A percentile compares a stretch with the other conserved stretches of the same genome.
phyloP scores from a whole-genome alignment of 192 early-diverging fungal species.

The Backusella macrospora region DNA sequence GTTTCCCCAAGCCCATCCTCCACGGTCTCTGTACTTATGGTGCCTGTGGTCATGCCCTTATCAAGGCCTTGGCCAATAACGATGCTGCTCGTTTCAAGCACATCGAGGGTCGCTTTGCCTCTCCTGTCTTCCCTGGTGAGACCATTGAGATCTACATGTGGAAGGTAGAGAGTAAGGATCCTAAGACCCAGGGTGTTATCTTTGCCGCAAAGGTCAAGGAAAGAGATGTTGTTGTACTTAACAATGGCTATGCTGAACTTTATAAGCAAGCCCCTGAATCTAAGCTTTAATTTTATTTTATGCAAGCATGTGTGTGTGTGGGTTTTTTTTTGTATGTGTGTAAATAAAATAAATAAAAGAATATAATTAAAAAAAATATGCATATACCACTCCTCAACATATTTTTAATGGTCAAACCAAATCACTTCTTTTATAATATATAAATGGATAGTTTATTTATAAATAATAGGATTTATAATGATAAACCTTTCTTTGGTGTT shows the following conservation, averaged over 20 bases:
- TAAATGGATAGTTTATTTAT: too few relatives aligned
- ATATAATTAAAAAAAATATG: too few relatives aligned
- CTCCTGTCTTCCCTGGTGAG: conserved; percentile 75
- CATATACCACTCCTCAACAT: too few relatives aligned
- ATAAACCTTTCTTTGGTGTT: conserved; percentile 42
- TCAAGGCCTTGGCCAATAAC: conserved; percentile 56
- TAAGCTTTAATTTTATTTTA: conserved; percentile 20
- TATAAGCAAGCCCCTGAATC: conserved; percentile 16
- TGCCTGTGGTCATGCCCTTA: conserved; percentile 56
- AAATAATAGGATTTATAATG: too few relatives aligned
- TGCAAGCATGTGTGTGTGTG: too few relatives aligned
- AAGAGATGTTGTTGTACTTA: conserved; percentile 64
- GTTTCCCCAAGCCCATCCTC: conserved; percentile 75
- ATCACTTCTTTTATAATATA: too few relatives aligned
- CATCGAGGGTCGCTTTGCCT: conserved; percentile 68
- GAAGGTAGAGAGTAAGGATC: conserved; percentile 57
- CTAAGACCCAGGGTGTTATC: conserved; percentile 52
- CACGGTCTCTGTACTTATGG: conserved; percentile 74
- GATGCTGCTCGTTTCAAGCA: conserved; percentile 59
- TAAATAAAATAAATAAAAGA: background rate
- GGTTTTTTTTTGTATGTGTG: background rate
- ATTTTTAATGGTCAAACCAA: too few relatives aligned
- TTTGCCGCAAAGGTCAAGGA: conserved; percentile 64
- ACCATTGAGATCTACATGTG: conserved; percentile 69
- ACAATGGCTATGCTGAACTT: conserved; percentile 57